Conservation (phyloP, 2,329 filamentous ascomycete species). For the Diaporthe humulicola region DNA sequence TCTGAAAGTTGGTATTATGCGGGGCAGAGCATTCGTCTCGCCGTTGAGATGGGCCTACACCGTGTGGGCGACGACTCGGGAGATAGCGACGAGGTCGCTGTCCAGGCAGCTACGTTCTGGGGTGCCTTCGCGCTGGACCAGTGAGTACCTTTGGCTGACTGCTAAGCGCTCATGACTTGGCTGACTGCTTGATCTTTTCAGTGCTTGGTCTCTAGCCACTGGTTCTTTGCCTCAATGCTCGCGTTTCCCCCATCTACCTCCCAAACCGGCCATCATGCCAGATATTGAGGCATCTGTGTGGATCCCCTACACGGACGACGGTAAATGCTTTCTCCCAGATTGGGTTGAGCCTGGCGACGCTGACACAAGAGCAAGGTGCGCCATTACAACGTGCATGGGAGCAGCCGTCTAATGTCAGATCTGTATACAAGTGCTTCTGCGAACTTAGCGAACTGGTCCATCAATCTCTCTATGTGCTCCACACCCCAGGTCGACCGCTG, state of each 20-base stretch:
- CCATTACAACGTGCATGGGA: slow-evolving; percentile 68
- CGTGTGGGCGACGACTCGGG: slow-evolving; percentile 56
- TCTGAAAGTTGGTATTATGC: slow-evolving; percentile 81
- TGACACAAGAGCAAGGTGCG: slow-evolving; percentile 58
- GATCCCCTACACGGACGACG: slow-evolving; percentile 71
- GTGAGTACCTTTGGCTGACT: slow-evolving; percentile 56
- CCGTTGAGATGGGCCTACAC: slow-evolving; percentile 79
- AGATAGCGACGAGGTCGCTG: slow-evolving; percentile 69
- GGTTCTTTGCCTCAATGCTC: slow-evolving; percentile 73
- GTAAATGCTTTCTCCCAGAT: slow-evolving; percentile 49
- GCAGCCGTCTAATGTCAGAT: slow-evolving; percentile 77
- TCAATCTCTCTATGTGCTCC: slow-evolving; percentile 78
- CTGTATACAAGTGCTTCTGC: slow-evolving; percentile 77
- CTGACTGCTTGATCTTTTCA: slow-evolving; percentile 45
- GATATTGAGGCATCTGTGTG: slow-evolving; percentile 72
- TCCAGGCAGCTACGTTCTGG: slow-evolving; percentile 72
- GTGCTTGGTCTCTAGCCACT: slow-evolving; percentile 75
- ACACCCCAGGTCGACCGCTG: slow-evolving; percentile 75
- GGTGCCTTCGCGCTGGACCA: slow-evolving; percentile 74
- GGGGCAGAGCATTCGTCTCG: slow-evolving; percentile 79
- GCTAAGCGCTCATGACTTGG: neutral
- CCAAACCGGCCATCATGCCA: slow-evolving; percentile 71
- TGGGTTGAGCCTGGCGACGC: slow-evolving; percentile 2
- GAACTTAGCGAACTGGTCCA: slow-evolving; percentile 81
- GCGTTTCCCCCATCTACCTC: slow-evolving; percentile 66